Percentiles rank a stretch among this genome's conserved stretches.
These are phyloP conservation scores for Persicaria maculosa DNA, from an alignment of 148 eudicot genomes.

Conservation along the genomic window DNA sequence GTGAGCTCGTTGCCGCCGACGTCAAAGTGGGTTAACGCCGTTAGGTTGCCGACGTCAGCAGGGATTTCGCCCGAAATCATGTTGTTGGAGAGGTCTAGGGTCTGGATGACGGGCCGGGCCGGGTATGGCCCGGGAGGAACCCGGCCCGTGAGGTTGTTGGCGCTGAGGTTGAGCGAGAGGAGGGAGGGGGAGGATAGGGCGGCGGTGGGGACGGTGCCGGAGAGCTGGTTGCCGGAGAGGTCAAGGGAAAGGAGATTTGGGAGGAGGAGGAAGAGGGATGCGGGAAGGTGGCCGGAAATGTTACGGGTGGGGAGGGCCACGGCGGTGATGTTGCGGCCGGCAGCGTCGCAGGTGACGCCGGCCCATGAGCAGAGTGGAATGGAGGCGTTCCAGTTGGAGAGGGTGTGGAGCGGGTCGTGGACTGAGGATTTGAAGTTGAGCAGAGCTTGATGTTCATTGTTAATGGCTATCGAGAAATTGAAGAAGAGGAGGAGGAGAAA, in stretches of 20 bases:
- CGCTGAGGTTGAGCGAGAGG: constrained; percentile 56
- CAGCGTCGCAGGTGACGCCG: constrained; percentile 47
- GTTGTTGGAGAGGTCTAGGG: constrained; percentile 75
- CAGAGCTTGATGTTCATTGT: constrained; percentile 16
- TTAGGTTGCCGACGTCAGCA: constrained; percentile 30
- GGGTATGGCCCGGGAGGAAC: constrained; percentile 24
- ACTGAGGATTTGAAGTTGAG: constrained; percentile 42
- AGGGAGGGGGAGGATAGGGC: constrained; percentile 38
- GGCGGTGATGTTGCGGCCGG: constrained; percentile 27
- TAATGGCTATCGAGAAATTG: not conserved
- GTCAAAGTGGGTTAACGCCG: constrained; percentile 46
- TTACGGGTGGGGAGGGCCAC: constrained; percentile 53
- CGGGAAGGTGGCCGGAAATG: constrained; percentile 48
- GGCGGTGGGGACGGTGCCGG: constrained; percentile 39
- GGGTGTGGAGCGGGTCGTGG: constrained; percentile 50
- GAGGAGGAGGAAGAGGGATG: constrained; percentile 43
- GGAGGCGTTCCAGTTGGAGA: constrained; percentile 59
- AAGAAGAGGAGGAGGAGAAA: not conserved
- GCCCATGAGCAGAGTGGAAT: constrained; percentile 47
- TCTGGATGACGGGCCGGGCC: constrained; percentile 26
- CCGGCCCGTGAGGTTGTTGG: constrained; percentile 63
- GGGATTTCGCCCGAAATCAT: constrained; percentile 60
- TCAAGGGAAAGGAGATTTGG: constrained; percentile 39
- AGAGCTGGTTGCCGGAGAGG: constrained; percentile 54
- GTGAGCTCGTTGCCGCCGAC: constrained; percentile 66